Evolutionary conservation across 2,329 filamentous ascomycete species (phyloP).

Genomic region (Metarhizium anisopliae): DNA sequence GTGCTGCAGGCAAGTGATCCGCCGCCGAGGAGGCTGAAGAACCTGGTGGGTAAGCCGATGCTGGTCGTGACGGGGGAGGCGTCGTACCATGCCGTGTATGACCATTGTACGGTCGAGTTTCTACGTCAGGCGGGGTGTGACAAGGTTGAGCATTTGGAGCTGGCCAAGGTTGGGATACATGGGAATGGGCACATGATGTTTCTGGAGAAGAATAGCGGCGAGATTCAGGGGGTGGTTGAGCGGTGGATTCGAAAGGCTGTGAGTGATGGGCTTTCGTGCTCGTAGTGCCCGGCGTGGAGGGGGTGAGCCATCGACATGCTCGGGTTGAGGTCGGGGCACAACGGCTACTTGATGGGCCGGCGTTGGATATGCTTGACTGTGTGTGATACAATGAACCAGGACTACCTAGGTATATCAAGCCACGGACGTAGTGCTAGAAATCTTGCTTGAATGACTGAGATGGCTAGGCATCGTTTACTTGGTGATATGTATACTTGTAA

Average conservation of each 20-base stretch:
- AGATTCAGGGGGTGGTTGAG: constrained; percentile 20
- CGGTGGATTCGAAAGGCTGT: constrained; percentile 12
- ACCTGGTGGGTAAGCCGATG: constrained; percentile 10
- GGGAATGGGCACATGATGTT: constrained; percentile 42
- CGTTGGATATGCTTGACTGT: too few species aligned
- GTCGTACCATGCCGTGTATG: constrained; percentile 35
- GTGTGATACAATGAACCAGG: too few species aligned
- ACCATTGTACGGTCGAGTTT: constrained; percentile 31
- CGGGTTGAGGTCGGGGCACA: too few species aligned
- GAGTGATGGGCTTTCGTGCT: too few species aligned
- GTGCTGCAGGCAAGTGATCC: neutral
- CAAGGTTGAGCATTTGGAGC: constrained; percentile 23
- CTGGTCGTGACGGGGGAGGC: constrained; percentile 27
- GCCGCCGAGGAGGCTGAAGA: constrained; percentile 9
- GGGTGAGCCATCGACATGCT: too few species aligned
- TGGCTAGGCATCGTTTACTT: too few species aligned
- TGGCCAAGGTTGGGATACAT: constrained; percentile 27
- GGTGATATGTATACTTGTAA: too few species aligned
- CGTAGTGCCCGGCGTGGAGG: too few species aligned
- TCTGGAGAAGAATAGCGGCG: constrained; percentile 37
- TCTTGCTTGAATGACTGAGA: too few species aligned
- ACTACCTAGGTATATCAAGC: too few species aligned
- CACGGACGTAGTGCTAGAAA: too few species aligned
- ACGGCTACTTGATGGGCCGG: too few species aligned
- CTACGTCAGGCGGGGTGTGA: constrained; percentile 33